A percentile compares a stretch with the other conserved stretches of the same genome.
These are phyloP conservation scores for Hanseniaspora lindneri DNA, from an alignment of 805 yeast species.

Conservation along the genomic window DNA sequence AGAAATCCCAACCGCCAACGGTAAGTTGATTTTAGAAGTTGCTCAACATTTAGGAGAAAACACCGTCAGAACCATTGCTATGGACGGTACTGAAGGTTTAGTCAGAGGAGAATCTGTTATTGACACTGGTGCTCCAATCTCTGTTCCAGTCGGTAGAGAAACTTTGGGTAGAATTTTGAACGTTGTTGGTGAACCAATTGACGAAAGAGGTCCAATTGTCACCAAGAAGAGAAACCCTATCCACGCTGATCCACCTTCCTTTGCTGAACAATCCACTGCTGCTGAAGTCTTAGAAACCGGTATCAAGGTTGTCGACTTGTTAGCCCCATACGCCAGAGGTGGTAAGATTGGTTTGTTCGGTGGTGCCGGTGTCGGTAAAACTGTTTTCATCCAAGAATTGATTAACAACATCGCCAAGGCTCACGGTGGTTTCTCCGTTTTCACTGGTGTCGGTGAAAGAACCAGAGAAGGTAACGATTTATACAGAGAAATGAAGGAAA, in stretches of 20 bases:
- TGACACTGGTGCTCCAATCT: slow-evolving; percentile 97
- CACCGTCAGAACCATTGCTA: slow-evolving; percentile 99
- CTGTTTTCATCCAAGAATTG: slow-evolving; percentile 98
- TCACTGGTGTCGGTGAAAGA: slow-evolving; percentile 99
- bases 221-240: slow-evolving; percentile 90
- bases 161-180: slow-evolving; percentile 97
- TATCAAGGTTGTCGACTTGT: slow-evolving; percentile 97
- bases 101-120: slow-evolving; percentile 87
- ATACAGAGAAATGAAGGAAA: slow-evolving; percentile 99
- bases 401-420: slow-evolving; percentile 99
- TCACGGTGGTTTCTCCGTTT: slow-evolving; percentile 99
- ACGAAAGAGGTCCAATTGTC: slow-evolving; percentile 98
- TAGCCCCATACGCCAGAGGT: slow-evolving; percentile 99
- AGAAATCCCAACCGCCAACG: slow-evolving; percentile 67
- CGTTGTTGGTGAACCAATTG: slow-evolving; percentile 98
- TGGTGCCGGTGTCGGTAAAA: slow-evolving; percentile 99
- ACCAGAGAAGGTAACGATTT: slow-evolving; percentile 99
- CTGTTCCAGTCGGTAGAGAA: slow-evolving; percentile 98
- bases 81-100: slow-evolving; percentile 99
- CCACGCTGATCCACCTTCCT: slow-evolving; percentile 95
- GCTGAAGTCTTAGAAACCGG: slow-evolving; percentile 99
- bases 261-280: slow-evolving; percentile 91
- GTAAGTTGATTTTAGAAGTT: slow-evolving; percentile 87
- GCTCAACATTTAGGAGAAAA: slow-evolving; percentile 99
- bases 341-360: slow-evolving; percentile 99